Evolutionary conservation across 2,329 filamentous ascomycete genomes (phyloP), one percentile per base, ranked within the genome.

Genomic region (Calonectria pseudoturangicola): DNA sequence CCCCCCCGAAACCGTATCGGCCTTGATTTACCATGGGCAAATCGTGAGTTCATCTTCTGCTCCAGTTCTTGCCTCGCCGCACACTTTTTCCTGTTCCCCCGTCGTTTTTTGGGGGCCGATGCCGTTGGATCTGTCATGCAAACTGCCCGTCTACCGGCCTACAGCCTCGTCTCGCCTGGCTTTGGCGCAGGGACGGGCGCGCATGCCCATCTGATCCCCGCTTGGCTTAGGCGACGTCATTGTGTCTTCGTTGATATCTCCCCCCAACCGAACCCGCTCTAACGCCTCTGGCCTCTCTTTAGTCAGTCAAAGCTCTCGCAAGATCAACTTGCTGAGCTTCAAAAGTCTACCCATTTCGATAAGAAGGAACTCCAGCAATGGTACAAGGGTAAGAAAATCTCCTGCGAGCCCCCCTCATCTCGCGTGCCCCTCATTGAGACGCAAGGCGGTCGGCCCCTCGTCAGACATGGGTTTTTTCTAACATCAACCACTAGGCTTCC

Each of bases 351-450:
- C 76, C 95, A 98, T 86, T 99, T 99, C 83, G 97, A 99, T 87
- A 98, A 98, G 93, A 98, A 98, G 89, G 97, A 99, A 87, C 87
- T 99, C 83, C 97, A 99, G 85, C 96, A 98, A 92, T 99, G 97
- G 97, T 98, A 99, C 87, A 98, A 98, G 90, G 97, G 97, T 98
- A 86, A 76, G 92, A 77, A 58, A 54, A 41, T 60, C 64, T 68
- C 56, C 21, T 51, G 43, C 28, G 39, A 50, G 33, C 27, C 47
- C 58, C 58, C 25, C 51, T 41, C 45, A 27, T 48, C 54, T 66
- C 74, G 25, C 62, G 45, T 65, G 39, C 58, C 51, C 74, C 47
- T 71, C 65, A 47, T 50, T 30, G 50, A 66, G 65, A 45, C 27
- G 58, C 56, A 58, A 60, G 39, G 47, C 39, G 12, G 25, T 27